Conservation (phyloP, 352 stramenopile species). For the Globisporangium yorkense region DNA sequence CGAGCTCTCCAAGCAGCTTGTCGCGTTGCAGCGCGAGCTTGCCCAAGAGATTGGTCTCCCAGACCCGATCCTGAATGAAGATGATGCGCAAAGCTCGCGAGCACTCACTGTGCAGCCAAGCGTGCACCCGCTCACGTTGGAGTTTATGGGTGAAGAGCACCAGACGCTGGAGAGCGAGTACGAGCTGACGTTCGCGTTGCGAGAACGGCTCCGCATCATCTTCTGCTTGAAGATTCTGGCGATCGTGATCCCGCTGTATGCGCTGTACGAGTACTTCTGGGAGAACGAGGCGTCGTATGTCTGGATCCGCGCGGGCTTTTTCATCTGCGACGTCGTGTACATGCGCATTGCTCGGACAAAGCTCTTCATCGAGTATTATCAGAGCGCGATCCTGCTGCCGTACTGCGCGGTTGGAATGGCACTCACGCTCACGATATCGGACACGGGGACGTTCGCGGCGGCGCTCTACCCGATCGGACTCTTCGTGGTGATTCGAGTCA, state of each 20-base stretch:
- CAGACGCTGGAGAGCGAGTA: conserved; percentile 73
- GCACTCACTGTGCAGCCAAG: conserved; percentile 58
- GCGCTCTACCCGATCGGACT: conserved; percentile 75
- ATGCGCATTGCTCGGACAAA: conserved; percentile 62
- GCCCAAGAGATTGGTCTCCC: conserved; percentile 68
- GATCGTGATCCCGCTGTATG: conserved; percentile 66
- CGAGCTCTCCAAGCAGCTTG: conserved; percentile 71
- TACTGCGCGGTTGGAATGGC: conserved; percentile 67
- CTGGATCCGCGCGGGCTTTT: conserved; percentile 54
- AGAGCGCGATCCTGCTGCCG: conserved; percentile 63
- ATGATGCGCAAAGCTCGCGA: conserved; percentile 56
- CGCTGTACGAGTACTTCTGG: conserved; percentile 62
- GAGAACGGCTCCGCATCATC: conserved; percentile 59
- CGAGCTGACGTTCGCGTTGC: conserved; percentile 64
- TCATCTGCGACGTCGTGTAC: conserved; percentile 66
- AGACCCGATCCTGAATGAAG: conserved; percentile 57
- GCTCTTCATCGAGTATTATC: conserved; percentile 74
- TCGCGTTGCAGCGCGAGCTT: conserved; percentile 59
- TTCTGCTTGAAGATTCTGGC: conserved; percentile 66
- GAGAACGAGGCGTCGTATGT: conserved; percentile 60
- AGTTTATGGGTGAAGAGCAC: conserved; percentile 84
- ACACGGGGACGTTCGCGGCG: conserved; percentile 78
- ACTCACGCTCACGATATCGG: conserved; percentile 75
- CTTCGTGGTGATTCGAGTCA: conserved; percentile 80
- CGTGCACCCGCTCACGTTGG: conserved; percentile 69